Evolutionary conservation across 1,139 yeast species (phyloP).

Genomic region (Candida tetrigidarum): DNA sequence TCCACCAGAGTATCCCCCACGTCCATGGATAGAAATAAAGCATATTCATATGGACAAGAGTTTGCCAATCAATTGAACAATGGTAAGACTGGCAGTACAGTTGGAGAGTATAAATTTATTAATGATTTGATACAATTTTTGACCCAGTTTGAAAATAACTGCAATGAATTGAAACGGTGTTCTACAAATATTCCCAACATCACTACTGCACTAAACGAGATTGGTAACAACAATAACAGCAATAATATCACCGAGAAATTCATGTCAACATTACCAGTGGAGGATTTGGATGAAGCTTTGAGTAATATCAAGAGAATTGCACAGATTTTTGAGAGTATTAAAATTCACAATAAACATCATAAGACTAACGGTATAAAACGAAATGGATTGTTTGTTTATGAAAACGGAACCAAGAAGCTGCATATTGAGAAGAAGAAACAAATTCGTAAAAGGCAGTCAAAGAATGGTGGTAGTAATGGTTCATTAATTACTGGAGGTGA

Average conservation of each 20-base stretch:
- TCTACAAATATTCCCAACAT: not conserved
- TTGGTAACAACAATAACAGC: not conserved
- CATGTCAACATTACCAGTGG: slow-evolving; percentile 8
- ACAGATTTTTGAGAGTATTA: slow-evolving; percentile 15
- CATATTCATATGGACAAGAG: slow-evolving; percentile 3
- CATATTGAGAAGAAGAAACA: slow-evolving; percentile 9
- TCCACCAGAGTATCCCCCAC: slow-evolving; percentile 12
- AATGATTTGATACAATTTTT: slow-evolving; percentile 17
- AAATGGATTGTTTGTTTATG: slow-evolving; percentile 11
- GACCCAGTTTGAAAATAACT: slow-evolving; percentile 16
- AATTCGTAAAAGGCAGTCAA: slow-evolving; percentile 9
- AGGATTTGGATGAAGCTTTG: slow-evolving; percentile 16
- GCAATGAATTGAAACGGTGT: slow-evolving; percentile 12
- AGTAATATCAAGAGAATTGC: slow-evolving; percentile 13
- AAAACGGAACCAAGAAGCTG: slow-evolving; percentile 10
- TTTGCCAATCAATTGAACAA: not conserved
- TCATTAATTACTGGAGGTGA: slow-evolving; percentile 16
- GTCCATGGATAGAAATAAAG: slow-evolving; percentile 12
- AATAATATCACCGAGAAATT: slow-evolving; percentile 10
- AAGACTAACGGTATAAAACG: slow-evolving; percentile 3
- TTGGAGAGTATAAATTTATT: slow-evolving; percentile 12
- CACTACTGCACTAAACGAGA: not conserved
- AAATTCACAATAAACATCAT: slow-evolving; percentile 8
- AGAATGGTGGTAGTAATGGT: slow-evolving; percentile 1
- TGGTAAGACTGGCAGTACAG: not conserved